Evolutionary conservation across 192 early-diverging fungal species (phyloP).

Genomic region (Podila epigama): DNA sequence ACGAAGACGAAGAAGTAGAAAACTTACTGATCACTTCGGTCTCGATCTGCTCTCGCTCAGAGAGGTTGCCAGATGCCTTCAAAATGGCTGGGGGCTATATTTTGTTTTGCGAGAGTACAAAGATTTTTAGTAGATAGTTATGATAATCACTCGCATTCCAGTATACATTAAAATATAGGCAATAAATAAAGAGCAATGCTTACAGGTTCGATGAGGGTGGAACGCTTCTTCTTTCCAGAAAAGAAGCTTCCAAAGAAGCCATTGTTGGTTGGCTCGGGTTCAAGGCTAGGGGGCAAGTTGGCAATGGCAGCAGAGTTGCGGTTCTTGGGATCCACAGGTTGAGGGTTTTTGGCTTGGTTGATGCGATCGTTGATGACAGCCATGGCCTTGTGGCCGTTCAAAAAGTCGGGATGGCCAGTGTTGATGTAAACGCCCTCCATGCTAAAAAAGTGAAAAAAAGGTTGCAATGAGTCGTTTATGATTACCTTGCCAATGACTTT

Average conservation of each 20-base stretch:
- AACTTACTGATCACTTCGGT: slow-evolving; percentile 97
- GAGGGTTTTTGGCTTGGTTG: slow-evolving; percentile 69
- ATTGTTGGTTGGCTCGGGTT: slow-evolving; percentile 52
- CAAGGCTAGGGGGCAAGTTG: slow-evolving; percentile 37
- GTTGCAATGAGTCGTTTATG: neutral
- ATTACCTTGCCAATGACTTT: no score
- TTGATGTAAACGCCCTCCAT: slow-evolving; percentile 98
- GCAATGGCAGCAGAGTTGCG: slow-evolving; percentile 29
- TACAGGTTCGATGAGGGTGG: slow-evolving; percentile 74
- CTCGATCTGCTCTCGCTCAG: slow-evolving; percentile 97
- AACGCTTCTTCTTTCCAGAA: slow-evolving; percentile 80
- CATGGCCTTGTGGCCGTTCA: slow-evolving; percentile 96
- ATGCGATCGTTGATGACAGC: slow-evolving; percentile 89
- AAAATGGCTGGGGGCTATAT: slow-evolving; percentile 86
- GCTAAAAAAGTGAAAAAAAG: slow-evolving; percentile 44
- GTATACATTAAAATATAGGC: neutral
- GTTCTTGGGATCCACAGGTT: slow-evolving; percentile 46
- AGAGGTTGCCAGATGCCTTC: slow-evolving; percentile 94
- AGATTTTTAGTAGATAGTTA: neutral
- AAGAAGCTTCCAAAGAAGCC: slow-evolving; percentile 99
- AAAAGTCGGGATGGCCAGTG: slow-evolving; percentile 98
- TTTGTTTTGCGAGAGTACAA: neutral
- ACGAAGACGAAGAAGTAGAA: neutral
- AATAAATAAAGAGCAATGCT: neutral
- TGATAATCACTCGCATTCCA: no score